Conservation (phyloP, 2,329 filamentous ascomycete species). For the Arthrobotrys sphaeroides region DNA sequence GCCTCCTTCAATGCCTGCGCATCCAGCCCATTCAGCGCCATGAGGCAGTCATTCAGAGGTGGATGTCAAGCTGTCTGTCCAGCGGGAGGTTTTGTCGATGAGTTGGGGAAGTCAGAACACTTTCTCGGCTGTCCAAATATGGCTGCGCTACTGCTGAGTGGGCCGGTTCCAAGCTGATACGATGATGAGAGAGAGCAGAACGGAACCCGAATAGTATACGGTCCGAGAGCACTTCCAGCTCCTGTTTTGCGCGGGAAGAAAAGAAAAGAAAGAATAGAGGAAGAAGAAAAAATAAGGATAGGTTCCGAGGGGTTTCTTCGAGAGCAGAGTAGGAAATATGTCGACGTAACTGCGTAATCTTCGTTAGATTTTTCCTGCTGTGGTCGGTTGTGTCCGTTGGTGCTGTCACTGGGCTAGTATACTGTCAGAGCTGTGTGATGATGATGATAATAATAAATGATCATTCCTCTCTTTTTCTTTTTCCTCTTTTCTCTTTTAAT, state of each 20-base stretch:
- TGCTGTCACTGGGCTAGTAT: background rate
- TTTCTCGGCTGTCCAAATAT: constrained; percentile 47
- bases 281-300: background rate
- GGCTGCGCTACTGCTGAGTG: constrained; percentile 31
- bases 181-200: constrained; percentile 7
- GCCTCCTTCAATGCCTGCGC: constrained; percentile 81
- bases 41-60: constrained; percentile 61
- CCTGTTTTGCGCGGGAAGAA: constrained; percentile 14
- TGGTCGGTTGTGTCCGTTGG: background rate
- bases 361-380: constrained; percentile 19
- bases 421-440: no score
- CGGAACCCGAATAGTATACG: constrained; percentile 12
- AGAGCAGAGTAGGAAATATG: background rate
- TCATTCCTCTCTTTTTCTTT: background rate
- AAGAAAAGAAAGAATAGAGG: constrained; percentile 4
- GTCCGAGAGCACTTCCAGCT: background rate
- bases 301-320: background rate
- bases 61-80: constrained; percentile 37
- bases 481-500: background rate
- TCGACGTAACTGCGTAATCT: constrained; percentile 50
- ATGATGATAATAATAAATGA: background rate
- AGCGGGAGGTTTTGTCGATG: constrained; percentile 51
- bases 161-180: constrained; percentile 26
- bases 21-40: constrained; percentile 98
- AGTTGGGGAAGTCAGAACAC: constrained; percentile 43